phyloP scores from a whole-genome alignment of 1,139 yeast genomes.

The Zygosaccharomyces sapae region DNA sequence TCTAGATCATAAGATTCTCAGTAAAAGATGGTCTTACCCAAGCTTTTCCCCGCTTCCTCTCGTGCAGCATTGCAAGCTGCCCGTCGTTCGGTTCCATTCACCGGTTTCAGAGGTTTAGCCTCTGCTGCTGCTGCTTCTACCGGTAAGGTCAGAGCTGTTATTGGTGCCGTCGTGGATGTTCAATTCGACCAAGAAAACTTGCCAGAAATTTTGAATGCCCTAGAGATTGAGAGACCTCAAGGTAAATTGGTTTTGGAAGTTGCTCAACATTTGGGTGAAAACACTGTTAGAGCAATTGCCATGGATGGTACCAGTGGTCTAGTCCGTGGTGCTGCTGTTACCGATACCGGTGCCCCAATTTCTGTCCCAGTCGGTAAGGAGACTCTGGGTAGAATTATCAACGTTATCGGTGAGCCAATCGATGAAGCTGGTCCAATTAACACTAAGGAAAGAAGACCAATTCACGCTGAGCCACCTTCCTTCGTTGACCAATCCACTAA shows the following conservation, averaged over 20 bases:
- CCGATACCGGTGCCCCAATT: constrained; percentile 97
- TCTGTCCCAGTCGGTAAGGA: constrained; percentile 99
- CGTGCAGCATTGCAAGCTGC: constrained; percentile 90
- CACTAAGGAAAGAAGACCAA: constrained; percentile 89
- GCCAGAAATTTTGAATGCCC: constrained; percentile 96
- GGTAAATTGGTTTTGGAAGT: constrained; percentile 88
- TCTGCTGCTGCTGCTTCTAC: constrained; percentile 62
- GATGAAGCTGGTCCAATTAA: constrained; percentile 99
- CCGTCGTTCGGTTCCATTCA: constrained; percentile 62
- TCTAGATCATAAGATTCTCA: background rate
- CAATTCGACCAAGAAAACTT: constrained; percentile 96
- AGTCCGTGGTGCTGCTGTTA: constrained; percentile 91
- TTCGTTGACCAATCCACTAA: constrained; percentile 96
- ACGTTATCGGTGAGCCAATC: constrained; percentile 99
- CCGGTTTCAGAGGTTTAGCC: constrained; percentile 80
- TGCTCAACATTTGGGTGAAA: constrained; percentile 99
- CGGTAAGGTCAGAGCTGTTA: constrained; percentile 96
- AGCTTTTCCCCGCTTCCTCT: constrained; percentile 61
- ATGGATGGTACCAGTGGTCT: constrained; percentile 99
- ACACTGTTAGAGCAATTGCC: constrained; percentile 99
- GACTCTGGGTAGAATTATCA: constrained; percentile 96
- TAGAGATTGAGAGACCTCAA: constrained; percentile 72
- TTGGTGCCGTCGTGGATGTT: constrained; percentile 99
- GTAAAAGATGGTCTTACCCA: constrained; percentile 10
- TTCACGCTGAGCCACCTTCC: constrained; percentile 96